Evolutionary conservation across 352 stramenopile species (phyloP).

Genomic region (Phytophthora capsici): DNA sequence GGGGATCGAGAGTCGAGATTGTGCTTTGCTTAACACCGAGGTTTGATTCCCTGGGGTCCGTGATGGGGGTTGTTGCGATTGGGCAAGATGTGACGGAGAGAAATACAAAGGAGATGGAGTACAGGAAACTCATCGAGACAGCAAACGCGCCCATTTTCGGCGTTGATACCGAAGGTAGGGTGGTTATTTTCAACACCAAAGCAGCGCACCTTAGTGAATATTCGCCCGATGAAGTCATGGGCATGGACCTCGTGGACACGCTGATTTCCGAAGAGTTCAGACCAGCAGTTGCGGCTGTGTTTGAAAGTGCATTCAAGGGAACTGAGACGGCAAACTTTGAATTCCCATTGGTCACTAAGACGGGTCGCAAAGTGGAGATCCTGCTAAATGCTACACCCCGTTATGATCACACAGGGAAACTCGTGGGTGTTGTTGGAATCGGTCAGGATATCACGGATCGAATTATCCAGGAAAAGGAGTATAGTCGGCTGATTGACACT

Average conservation of each 20-base stretch:
- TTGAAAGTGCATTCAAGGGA: slow-evolving; percentile 58
- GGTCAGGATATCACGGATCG: slow-evolving; percentile 65
- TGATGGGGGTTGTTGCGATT: slow-evolving; percentile 66
- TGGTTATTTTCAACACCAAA: slow-evolving; percentile 88
- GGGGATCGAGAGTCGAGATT: slow-evolving; percentile 60
- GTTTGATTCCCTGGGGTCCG: slow-evolving; percentile 47
- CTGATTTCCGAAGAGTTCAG: slow-evolving; percentile 72
- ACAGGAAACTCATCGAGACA: slow-evolving; percentile 86
- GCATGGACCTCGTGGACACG: slow-evolving; percentile 73
- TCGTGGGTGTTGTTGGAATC: slow-evolving; percentile 64
- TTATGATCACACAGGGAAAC: slow-evolving; percentile 56
- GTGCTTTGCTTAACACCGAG: slow-evolving; percentile 61
- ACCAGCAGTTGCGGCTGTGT: slow-evolving; percentile 48
- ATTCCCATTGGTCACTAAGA: slow-evolving; percentile 71
- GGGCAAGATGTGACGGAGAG: slow-evolving; percentile 70
- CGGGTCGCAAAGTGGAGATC: slow-evolving; percentile 54
- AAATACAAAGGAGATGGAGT: slow-evolving; percentile 80
- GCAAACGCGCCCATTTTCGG: slow-evolving; percentile 92
- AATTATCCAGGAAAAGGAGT: slow-evolving; percentile 73
- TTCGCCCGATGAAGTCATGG: slow-evolving; percentile 83
- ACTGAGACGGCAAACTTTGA: slow-evolving; percentile 63
- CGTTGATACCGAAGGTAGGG: slow-evolving; percentile 50
- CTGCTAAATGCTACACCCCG: slow-evolving; percentile 57
- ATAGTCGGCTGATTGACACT: slow-evolving; percentile 68
- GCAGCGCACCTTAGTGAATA: slow-evolving; percentile 81